Evolutionary conservation across 1,284 basidiomycete genomes (phyloP), one percentile per base, ranked within the genome.

Genomic region (Rhodotorula sp.): DNA sequence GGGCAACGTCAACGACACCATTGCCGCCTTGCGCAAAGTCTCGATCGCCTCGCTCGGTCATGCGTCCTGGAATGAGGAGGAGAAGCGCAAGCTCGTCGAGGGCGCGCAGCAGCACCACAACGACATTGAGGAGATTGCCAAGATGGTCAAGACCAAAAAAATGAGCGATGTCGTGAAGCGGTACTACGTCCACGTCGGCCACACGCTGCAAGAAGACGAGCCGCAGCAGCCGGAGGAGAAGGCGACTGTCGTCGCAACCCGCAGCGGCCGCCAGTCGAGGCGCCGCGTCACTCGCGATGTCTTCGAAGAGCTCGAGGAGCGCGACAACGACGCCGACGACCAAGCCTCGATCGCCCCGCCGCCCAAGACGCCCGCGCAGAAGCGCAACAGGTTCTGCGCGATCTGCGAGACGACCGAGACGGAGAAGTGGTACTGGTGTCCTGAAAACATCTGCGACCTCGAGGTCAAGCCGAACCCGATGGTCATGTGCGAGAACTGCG

Each of bases 401-500:
- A 61, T 78, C n/a, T 78, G 77, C 52, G 64, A 64, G 47, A 59
- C 47, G 39, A 64, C 70, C 15, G 55, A 63, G 24, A 55, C 67
- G 3, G 32, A 52, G 2, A 65, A 56, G 62, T 78, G 77, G 77
- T 77, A 74, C 59, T 51, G 54, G 34, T 77, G 76, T 56, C 77
- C 77, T 5, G 70, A 72, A 7, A 66, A 67, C 39, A 54, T 77
- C 10, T 72, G 56, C 27, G 65, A 71, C 27, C 58, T 71, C 29
- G 70, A 72, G 20, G 56, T 68, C 64, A 72, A 72, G 53, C 70
- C 70, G 32, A 39, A 22, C 11, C 70, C 71, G 56, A 32, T 70
- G 19, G 69, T 74, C 52, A 74, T 78, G 70, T 78, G 77, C 56
- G 67, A 72, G 34, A 56, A 44, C 22, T 78, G 77, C 61, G 74